Evolutionary conservation across 371 early-diverging fungal genomes (phyloP), one percentile per base, ranked within the genome.

Genomic region (Mortierella polycephala): DNA sequence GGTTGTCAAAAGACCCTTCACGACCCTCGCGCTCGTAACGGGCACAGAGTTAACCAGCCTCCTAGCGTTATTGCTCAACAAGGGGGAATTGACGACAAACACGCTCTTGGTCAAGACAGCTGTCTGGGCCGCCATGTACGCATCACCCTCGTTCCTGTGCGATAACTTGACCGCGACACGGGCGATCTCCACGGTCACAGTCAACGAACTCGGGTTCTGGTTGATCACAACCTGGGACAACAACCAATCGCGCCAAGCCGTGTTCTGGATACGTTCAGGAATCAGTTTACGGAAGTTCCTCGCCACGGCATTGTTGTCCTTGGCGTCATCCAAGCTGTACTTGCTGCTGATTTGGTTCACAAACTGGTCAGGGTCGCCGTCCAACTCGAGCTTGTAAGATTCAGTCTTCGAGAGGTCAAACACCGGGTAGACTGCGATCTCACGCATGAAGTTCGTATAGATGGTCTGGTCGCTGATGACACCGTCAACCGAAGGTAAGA

Each of bases 151-250:
- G 46, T 16, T 10, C 16, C 16, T 16, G 46, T 16, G 46, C 10
- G 13, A 16, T 10, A 46, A 13, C 46, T 46, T 16, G 46, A 46
- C 13, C 46, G 46, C 46, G 37, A 66, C 60, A 8, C 57, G 60
- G 21, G 46, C 67, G 30, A 66, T 14, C 4, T 66, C 67, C n/a
- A 66, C 51, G 2, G 59, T 52, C 16, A 66, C 45, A 0, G 57
- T 18, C 18, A 59, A 53, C 2, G 59, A 42, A 16, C 30, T n/a
- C 4, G 1, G 11, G 2, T 52, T 53, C 39, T 59, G 57, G 8
- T 30, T 44, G 53, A 59, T 66, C 23, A 51, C 51, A 20, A 66
- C 46, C n/a, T 51, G 58, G 42, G 59, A 59, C 30, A 66, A 30
- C 8, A 59, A 16, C 67, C 67, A 66, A 11, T 37, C 21, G 21